Evolutionary conservation across 2,329 filamentous ascomycete genomes (phyloP).

Genomic region (Diaporthe eres): DNA sequence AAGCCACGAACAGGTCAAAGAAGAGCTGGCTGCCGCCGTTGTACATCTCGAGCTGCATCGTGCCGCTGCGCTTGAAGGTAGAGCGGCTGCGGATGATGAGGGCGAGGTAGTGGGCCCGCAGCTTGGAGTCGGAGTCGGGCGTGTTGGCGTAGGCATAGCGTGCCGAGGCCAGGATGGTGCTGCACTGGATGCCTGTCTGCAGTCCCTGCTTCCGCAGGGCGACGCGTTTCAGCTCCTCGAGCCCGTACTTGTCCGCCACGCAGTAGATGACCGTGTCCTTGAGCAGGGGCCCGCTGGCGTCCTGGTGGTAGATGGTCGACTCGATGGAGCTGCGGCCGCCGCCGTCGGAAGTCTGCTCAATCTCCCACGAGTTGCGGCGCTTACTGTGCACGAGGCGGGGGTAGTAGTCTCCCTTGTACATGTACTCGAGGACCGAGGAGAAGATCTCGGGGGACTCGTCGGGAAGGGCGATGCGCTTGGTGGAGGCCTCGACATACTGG

Average conservation of each 20-base stretch:
- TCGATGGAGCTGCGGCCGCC: conserved; percentile 59
- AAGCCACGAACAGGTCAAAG: conserved; percentile 93
- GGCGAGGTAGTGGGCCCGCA: conserved; percentile 91
- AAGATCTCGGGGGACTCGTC: conserved; percentile 93
- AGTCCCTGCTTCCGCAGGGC: conserved; percentile 91
- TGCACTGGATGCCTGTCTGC: conserved; percentile 85
- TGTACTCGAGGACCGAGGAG: conserved; percentile 89
- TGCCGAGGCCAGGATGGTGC: conserved; percentile 88
- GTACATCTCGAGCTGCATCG: conserved; percentile 96
- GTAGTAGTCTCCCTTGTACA: conserved; percentile 96
- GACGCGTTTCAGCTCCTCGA: conserved; percentile 87
- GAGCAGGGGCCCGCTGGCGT: conserved; percentile 73
- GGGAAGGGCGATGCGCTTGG: conserved; percentile 83
- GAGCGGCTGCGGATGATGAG: conserved; percentile 89
- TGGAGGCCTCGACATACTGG: conserved; percentile 72
- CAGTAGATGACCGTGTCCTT: conserved; percentile 95
- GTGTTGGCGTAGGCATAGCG: conserved; percentile 92
- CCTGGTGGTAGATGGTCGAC: conserved; percentile 77
- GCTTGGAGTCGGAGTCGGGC: conserved; percentile 89
- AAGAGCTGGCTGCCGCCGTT: conserved; percentile 85
- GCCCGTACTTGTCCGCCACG: conserved; percentile 84
- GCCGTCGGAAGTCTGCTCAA: conserved; percentile 72
- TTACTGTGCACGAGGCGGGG: conserved; percentile 88
- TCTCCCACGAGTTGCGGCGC: conserved; percentile 82
- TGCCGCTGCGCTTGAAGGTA: conserved; percentile 94